phyloP scores from a whole-genome alignment of 208 protist genomes.

The Endotrypanum monterogeii region DNA sequence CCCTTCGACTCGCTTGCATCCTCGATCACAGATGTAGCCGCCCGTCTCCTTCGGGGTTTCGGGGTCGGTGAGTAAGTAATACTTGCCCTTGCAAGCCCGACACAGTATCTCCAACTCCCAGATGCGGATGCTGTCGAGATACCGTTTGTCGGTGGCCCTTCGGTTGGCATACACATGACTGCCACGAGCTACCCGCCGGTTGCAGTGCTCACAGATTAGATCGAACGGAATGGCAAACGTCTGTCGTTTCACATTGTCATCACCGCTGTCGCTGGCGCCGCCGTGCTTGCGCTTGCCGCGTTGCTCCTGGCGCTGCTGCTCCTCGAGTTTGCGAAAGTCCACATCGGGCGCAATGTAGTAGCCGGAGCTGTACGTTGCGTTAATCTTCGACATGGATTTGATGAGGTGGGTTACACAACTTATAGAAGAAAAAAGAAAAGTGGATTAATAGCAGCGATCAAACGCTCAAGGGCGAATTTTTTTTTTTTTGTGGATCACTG shows the following conservation, averaged over 20 bases:
- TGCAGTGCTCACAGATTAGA: constrained; percentile 69
- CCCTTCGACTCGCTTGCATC: constrained; percentile 66
- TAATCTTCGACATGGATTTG: constrained; percentile 81
- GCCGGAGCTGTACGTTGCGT: constrained; percentile 85
- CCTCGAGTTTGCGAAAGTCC: constrained; percentile 83
- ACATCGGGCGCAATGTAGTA: constrained; percentile 84
- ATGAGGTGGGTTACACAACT: neutral
- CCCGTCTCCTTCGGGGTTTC: constrained; percentile 82
- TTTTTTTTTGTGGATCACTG: too few species aligned
- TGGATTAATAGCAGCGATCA: too few species aligned
- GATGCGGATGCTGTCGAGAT: constrained; percentile 66
- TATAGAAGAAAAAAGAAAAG: constrained; percentile 11
- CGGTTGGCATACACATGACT: constrained; percentile 86
- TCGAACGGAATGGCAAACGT: constrained; percentile 89
- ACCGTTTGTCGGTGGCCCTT: constrained; percentile 57
- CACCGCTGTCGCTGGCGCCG: constrained; percentile 15
- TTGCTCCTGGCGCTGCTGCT: constrained; percentile 51
- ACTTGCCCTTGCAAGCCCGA: constrained; percentile 67
- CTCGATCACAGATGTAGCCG: constrained; percentile 71
- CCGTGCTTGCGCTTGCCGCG: constrained; percentile 43
- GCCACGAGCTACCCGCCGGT: constrained; percentile 70
- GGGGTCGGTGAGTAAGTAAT: constrained; percentile 74
- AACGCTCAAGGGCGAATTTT: neutral
- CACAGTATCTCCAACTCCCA: constrained; percentile 84
- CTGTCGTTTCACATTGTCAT: constrained; percentile 56